Base-by-base conservation (phyloP, 192 early-diverging fungal species). In the Entophlyctis luteolus region DNA sequence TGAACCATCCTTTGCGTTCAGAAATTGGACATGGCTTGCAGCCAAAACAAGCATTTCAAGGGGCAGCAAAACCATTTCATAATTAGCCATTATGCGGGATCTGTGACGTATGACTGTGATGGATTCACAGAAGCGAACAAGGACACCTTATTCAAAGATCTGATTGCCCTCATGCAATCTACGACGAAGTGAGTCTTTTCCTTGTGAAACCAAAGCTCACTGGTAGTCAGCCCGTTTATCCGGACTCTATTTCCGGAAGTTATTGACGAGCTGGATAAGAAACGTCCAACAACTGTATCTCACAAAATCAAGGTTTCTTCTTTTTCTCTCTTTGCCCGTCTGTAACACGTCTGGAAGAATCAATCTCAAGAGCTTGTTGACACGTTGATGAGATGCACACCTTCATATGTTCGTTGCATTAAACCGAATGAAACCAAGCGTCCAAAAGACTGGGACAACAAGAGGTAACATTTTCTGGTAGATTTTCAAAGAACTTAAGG, bases 41-140 rank as follows among this genome's bases (percentile, higher is more conserved):
- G 54, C 18, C 65, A 73, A 35, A 75, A 80, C 55, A 76, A 83
- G 70, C 82, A 84, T 55, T 84, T 79, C 58, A 70, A 77, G 67
- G 82, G 82, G n/a, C 66, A 67, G 67, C 82, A 84, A 62, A 59
- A 67, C 0, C 79, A 84, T n/a, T 95, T 97, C 73, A 75, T 89
- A 16, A 79, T 97, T 59, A 86, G 90, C 72, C 97, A 99, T 79
- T 99, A 99, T 73, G 97, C 97, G 32, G 97, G 97, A 50, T 88
- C 92, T 73, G 97, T 99, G 32, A 88, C 88, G 35, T 99, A 99
- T 75, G 84, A 84, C 65, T 85, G 90, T 39, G 84, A 87, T 20
- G 94, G 95, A 2, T 97, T 99, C 87, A 93, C 92, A 0, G 97
- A 99, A 74, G 93, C 95, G 72, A 99, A 99, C 78, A 98, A 98